Base-by-base conservation (phyloP, 2,329 filamentous ascomycete species). In the Decorospora gaudefroyi region DNA sequence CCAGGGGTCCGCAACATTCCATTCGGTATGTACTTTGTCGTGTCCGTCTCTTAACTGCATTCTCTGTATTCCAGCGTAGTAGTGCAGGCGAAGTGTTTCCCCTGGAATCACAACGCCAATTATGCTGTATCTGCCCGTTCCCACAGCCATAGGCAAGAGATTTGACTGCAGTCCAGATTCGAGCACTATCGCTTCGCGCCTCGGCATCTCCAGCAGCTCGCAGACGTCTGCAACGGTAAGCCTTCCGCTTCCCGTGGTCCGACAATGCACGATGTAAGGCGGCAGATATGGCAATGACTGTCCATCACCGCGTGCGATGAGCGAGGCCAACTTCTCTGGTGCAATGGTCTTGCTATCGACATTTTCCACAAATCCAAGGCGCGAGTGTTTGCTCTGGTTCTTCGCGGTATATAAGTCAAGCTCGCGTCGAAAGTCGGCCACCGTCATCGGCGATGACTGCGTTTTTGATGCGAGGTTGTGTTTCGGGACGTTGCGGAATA, bases 121-220 rank as follows among this genome's bases (percentile, higher is more conserved):
- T 53, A 95, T 88, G 62, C 86, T 91, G 64, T 83, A 88, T 32
- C 83, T 75, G 2, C 86, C 86, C 2, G 77, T 78, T 21, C 76
- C 74, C 1, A 71, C 62, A 10, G 72, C 69, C 33, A 75, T 62
- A 1, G 73, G 74, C 3, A 64, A 49, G 7, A 70, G 62, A 10
- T 71, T 65, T 4, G 57, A 45, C 12, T 72, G 76, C 40, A 67
- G 60, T 17, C 72, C 73, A 26, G 78, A 82, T 53, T 81, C 73
- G 3, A 78, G 62, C 11, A 77, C 55, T 12, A 76, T 64, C 1
- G 71, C 66, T 44, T 76, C 68, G n/a, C 53, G 53, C 5, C 58
- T 53, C 9, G 62, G 51, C 4, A 67, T 50, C 3, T 67, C 53
- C 25, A 76, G 55, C 1, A 65, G 17, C 32, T 73, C 65, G 22